Conservation (phyloP, 2,329 filamentous ascomycete species). For the Calonectria pauciramosa region DNA sequence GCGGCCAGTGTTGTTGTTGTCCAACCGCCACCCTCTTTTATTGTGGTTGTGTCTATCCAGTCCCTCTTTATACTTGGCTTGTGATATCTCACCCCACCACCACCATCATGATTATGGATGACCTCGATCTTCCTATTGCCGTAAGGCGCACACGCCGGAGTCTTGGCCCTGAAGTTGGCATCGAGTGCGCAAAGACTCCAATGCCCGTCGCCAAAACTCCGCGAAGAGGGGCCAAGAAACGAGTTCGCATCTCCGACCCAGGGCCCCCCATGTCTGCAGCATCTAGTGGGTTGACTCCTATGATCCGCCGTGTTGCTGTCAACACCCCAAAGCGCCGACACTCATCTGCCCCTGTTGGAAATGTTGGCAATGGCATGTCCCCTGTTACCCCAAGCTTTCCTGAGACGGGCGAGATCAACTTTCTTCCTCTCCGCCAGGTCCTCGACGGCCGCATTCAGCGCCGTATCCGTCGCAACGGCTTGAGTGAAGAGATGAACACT, state of each 20-base stretch:
- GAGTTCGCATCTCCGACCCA: slow-evolving; percentile 72
- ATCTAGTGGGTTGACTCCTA: slow-evolving; percentile 69
- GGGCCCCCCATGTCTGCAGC: slow-evolving; percentile 55
- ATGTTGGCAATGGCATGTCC: slow-evolving; percentile 32
- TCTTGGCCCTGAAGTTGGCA: slow-evolving; percentile 48
- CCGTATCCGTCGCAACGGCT: slow-evolving; percentile 66
- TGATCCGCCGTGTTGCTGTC: slow-evolving; percentile 67
- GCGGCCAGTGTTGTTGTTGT: slow-evolving; percentile 18
- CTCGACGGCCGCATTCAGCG: slow-evolving; percentile 70
- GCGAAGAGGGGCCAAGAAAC: slow-evolving; percentile 54
- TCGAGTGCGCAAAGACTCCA: slow-evolving; percentile 27
- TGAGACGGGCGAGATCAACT: slow-evolving; percentile 57
- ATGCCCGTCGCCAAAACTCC: slow-evolving; percentile 47
- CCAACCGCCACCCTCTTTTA: slow-evolving; percentile 11
- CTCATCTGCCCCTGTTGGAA: slow-evolving; percentile 58
- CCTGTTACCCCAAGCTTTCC: slow-evolving; percentile 34
- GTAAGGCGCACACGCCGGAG: slow-evolving; percentile 67
- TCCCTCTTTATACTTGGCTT: slow-evolving; percentile 9
- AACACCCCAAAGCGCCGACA: slow-evolving; percentile 56
- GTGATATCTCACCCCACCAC: slow-evolving; percentile 1
- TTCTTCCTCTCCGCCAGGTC: slow-evolving; percentile 64
- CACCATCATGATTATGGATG: slow-evolving; percentile 54
- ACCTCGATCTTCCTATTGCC: slow-evolving; percentile 66
- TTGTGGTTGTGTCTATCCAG: slow-evolving; percentile 5
- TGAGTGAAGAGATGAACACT: slow-evolving; percentile 71